phyloP scores from a whole-genome alignment of 2,329 filamentous ascomycete species.

The Epichloe scottii region DNA sequence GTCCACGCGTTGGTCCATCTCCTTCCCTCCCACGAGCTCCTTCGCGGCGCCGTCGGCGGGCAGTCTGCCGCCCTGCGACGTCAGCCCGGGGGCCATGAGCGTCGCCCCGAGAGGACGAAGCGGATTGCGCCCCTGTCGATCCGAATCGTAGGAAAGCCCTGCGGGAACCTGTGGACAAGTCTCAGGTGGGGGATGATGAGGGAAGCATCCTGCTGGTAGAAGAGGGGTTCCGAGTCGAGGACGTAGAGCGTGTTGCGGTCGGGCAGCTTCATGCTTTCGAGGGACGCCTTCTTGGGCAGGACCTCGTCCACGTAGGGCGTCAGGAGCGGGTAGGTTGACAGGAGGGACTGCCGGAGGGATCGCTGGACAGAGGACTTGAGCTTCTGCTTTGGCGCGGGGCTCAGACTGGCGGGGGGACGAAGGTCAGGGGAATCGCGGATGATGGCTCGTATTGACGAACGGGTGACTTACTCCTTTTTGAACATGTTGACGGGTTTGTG shows the following conservation, averaged over 20 bases:
- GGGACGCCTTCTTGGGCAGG: constrained; percentile 84
- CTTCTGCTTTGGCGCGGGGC: constrained; percentile 65
- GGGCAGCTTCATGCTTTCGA: constrained; percentile 85
- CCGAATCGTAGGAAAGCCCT: constrained; percentile 69
- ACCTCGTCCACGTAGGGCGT: constrained; percentile 85
- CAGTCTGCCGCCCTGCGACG: constrained; percentile 67
- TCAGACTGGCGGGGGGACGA: too few relatives aligned
- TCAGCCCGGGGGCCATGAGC: constrained; percentile 91
- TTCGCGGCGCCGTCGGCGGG: constrained; percentile 38
- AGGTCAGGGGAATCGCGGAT: constrained; percentile 21
- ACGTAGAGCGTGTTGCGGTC: constrained; percentile 85
- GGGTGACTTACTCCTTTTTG: constrained; percentile 67
- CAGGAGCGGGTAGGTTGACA: constrained; percentile 76
- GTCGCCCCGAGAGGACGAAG: constrained; percentile 91
- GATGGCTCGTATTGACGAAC: not conserved
- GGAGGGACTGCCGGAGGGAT: constrained; percentile 66
- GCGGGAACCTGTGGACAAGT: constrained; percentile 81
- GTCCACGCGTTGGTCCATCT: constrained; percentile 30
- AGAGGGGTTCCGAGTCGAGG: constrained; percentile 64
- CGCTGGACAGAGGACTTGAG: constrained; percentile 95
- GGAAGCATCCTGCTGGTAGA: constrained; percentile 76
- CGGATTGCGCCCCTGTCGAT: constrained; percentile 95
- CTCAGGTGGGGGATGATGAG: constrained; percentile 76
- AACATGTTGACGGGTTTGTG: constrained; percentile 53
- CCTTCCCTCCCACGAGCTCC: constrained; percentile 25